phyloP scores from a whole-genome alignment of 805 yeast species.

The Yarrowia sp. region DNA sequence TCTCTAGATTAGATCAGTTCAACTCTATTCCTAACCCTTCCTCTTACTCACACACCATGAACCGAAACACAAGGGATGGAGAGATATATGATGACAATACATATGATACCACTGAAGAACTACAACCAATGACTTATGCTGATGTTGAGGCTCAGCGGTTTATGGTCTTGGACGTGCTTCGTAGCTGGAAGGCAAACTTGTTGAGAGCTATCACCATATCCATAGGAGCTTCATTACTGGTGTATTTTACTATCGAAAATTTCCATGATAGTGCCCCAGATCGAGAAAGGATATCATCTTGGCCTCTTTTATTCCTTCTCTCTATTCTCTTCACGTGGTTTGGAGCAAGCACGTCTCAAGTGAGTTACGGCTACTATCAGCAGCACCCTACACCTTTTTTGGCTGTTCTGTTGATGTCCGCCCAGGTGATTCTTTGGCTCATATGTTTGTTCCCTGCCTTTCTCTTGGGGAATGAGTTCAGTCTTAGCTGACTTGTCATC shows the following conservation, averaged over 20 bases:
- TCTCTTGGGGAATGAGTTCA: not conserved
- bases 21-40: not conserved
- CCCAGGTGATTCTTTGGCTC: not conserved
- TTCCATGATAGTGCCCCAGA: not conserved
- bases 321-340: not conserved
- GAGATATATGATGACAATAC: not conserved
- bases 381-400: not conserved
- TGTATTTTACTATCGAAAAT: not conserved
- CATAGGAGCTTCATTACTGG: not conserved
- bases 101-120: constrained; percentile 5
- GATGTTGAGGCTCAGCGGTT: not conserved
- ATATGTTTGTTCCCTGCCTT: not conserved
- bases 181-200: not conserved
- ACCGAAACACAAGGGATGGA: not conserved
- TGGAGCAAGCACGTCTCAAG: not conserved
- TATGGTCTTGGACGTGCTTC: not conserved
- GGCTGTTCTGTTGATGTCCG: not conserved
- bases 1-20: not conserved
- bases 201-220: not conserved
- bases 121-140: not conserved
- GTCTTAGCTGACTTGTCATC: not conserved
- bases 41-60: not conserved
- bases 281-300: not conserved
- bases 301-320: not conserved
- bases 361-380: not conserved